Base-by-base conservation (phyloP, 2,329 filamentous ascomycete genomes). In the Tolypocladium nubicola region DNA sequence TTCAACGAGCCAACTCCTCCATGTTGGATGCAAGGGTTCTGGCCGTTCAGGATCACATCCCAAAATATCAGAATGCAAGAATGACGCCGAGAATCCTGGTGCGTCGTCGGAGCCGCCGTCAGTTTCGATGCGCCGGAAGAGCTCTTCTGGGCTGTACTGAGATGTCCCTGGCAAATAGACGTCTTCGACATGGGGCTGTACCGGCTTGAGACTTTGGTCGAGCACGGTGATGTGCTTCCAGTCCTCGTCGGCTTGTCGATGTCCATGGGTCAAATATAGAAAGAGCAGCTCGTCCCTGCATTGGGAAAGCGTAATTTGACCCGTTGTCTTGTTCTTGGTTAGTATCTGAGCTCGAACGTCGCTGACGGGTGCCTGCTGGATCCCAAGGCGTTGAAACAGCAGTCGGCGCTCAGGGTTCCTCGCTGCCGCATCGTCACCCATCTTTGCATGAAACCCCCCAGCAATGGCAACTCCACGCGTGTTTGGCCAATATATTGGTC, bases 1-100 rank as follows among this genome's bases (percentile, higher is more conserved):
- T 23, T 53, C 39, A 30, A 40, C 19, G 5, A 58, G 30, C 57
- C 57, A 58, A 14, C 14, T n/a, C 33, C 21, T 49, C 57, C 57
- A 58, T 1, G 57, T 40, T 13, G 57, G 57, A 41, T 56, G 54
- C 10, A 10, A n/a, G 2, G 14, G 10, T 11, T 7, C n/a, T 9
- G 54, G 23, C 6, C 13, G 39, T 9, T 19, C 13, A 21, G 41
- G 49, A 1, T 10, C 40, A 16, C 53, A 6, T 26, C 47, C 49
- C 3, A 43, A 14, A 21, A 58, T 23, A 16, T 23, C n/a, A 11
- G 47, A 14, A 21, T 58, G 54, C 30, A 54, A 19, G 33, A 49
- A 45, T 3, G 37, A 41, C 3, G 52, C 52, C 11, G n/a, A 13
- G 37, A 40, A 53, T 3, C 37, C 37, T 13, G 37, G 21, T 14